Conservation (phyloP, 805 yeast species). For the Babjeviella inositovora region DNA sequence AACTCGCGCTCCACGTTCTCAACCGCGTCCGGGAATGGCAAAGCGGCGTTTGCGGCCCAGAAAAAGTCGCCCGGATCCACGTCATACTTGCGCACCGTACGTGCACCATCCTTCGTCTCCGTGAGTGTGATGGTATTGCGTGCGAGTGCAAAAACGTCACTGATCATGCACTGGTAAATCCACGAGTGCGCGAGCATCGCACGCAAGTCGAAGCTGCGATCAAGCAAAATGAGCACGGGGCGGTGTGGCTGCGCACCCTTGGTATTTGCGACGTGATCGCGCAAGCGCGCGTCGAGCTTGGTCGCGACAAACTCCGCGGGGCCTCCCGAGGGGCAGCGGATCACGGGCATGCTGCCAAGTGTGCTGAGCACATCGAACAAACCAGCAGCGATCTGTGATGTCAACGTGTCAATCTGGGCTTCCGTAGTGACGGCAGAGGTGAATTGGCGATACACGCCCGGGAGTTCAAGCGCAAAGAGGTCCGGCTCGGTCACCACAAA, state of each 20-base stretch:
- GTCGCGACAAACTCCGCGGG: constrained; percentile 92
- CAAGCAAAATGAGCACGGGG: constrained; percentile 68
- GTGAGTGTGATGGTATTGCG: constrained; percentile 64
- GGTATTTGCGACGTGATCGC: constrained; percentile 74
- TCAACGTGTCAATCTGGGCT: constrained; percentile 49
- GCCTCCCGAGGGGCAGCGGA: constrained; percentile 82
- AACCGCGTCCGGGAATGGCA: constrained; percentile 98
- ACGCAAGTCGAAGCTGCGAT: constrained; percentile 78
- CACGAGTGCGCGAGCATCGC: constrained; percentile 95
- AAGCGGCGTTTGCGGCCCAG: constrained; percentile 70
- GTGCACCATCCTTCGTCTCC: constrained; percentile 13
- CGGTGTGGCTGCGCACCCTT: constrained; percentile 7
- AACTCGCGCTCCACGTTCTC: constrained; percentile 85
- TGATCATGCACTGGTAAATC: constrained; percentile 94
- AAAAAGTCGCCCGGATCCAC: constrained; percentile 88
- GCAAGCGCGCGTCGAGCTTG: constrained; percentile 64
- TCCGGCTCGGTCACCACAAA: constrained; percentile 89
- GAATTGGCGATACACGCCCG: constrained; percentile 48
- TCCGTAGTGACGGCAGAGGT: constrained; percentile 64
- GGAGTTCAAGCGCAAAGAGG: constrained; percentile 63
- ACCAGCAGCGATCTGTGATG: constrained; percentile 65
- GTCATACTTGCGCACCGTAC: constrained; percentile 51
- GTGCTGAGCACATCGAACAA: constrained; percentile 69
- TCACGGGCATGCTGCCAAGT: constrained; percentile 68
- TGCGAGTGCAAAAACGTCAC: constrained; percentile 73